These are phyloP conservation scores for Mycena maculata DNA, from an alignment of 768 basidiomycete genomes.

Conservation along the genomic window DNA sequence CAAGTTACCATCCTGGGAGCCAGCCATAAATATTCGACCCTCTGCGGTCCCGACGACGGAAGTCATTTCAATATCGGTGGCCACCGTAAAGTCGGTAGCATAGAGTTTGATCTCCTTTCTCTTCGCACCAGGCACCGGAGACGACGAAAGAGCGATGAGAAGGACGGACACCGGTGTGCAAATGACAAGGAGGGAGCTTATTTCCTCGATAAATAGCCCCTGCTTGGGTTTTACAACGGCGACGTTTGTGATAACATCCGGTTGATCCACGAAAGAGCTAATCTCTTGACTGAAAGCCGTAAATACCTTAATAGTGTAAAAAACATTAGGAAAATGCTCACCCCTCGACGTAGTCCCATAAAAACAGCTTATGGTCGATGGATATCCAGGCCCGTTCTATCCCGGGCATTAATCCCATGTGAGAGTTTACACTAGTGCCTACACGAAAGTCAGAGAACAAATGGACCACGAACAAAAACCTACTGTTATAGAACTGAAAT, in stretches of 20 bases:
- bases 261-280: conserved; percentile 90
- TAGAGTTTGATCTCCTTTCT: conserved; percentile 87
- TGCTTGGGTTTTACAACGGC: conserved; percentile 88
- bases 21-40: conserved; percentile 93
- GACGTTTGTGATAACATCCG: conserved; percentile 90
- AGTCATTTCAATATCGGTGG: conserved; percentile 87
- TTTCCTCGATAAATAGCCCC: conserved; percentile 92
- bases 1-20: conserved; percentile 85
- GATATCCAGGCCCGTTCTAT: conserved; percentile 97
- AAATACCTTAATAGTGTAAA: neutral
- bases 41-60: conserved; percentile 82
- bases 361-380: conserved; percentile 91
- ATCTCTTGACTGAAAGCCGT: conserved; percentile 77
- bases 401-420: conserved; percentile 93
- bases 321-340: conserved; percentile 49
- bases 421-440: conserved; percentile 78
- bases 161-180: conserved; percentile 88
- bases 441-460: conserved; percentile 5
- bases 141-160: conserved; percentile 83
- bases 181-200: conserved; percentile 88
- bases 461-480: conserved; percentile 38
- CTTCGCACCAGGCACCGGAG: conserved; percentile 55
- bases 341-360: conserved; percentile 98
- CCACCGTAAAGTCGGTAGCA: conserved; percentile 85
- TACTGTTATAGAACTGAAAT: conserved; percentile 84